These are phyloP conservation scores for Colletotrichum chrysophilum DNA, from an alignment of 2,329 filamentous ascomycete genomes.

Conservation along the genomic window DNA sequence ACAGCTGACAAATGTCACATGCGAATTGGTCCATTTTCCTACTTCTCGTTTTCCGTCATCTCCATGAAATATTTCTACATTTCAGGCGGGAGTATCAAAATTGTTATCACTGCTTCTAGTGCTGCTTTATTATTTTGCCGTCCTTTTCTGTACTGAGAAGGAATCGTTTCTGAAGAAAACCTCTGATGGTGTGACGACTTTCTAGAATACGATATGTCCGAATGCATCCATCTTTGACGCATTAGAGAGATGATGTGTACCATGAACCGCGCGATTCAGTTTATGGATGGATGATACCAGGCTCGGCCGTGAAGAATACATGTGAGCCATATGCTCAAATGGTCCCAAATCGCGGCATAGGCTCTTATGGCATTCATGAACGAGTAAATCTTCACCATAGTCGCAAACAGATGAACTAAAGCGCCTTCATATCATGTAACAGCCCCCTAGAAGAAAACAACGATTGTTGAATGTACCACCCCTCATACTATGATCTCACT, in stretches of 20 bases:
- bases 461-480: accelerated
- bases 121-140: neutral
- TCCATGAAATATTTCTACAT: neutral
- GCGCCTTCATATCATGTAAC: neutral
- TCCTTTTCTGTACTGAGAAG: neutral
- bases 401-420: neutral
- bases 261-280: neutral
- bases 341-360: neutral
- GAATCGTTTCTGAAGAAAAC: neutral
- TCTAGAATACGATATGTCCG: accelerated
- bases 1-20: neutral
- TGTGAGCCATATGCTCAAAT: neutral
- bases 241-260: neutral
- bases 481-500: neutral
- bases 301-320: neutral
- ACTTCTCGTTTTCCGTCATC: neutral
- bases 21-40: neutral
- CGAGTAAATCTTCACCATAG: accelerated
- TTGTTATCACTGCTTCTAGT: neutral
- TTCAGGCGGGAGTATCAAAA: neutral
- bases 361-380: neutral
- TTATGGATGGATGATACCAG: accelerated
- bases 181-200: neutral
- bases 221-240: neutral
- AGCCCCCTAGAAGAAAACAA: neutral